phyloP scores from a whole-genome alignment of 306 rosid genomes.

The Begonia masoniana region DNA sequence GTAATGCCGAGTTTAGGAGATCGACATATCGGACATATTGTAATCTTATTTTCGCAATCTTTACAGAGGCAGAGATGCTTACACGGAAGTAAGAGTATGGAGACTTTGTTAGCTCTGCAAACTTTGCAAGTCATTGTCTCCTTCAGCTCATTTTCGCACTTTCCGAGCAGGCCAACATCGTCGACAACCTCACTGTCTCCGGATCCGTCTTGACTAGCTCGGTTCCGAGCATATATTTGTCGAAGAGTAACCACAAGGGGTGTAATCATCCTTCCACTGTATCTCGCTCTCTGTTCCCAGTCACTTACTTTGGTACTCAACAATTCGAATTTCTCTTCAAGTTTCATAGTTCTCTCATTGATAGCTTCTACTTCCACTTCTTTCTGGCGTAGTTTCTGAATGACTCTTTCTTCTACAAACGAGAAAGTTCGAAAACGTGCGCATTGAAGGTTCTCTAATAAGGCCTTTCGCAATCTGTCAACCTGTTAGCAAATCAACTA shows the following conservation, averaged over 20 bases:
- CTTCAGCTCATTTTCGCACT: conserved; percentile 36
- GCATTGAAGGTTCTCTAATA: conserved; percentile 69
- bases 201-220: conserved; percentile 77
- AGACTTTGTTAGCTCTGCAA: conserved; percentile 66
- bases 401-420: conserved; percentile 40
- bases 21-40: conserved; percentile 71
- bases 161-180: conserved; percentile 52
- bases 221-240: conserved; percentile 55
- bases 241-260: conserved; percentile 69
- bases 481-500: conserved; percentile 28
- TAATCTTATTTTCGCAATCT: conserved; percentile 78
- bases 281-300: conserved; percentile 67
- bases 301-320: conserved; percentile 54
- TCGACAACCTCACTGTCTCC: conserved; percentile 85
- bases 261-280: conserved; percentile 59
- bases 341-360: conserved; percentile 62
- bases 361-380: conserved; percentile 62
- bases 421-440: conserved; percentile 46
- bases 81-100: conserved; percentile 81
- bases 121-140: conserved; percentile 65
- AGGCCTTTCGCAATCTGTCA: conserved; percentile 43
- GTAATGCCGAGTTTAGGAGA: conserved; percentile 67
- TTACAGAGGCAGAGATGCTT: conserved; percentile 93
- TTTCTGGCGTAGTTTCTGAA: conserved; percentile 54
- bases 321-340: conserved; percentile 64